Evolutionary conservation across 2,329 filamentous ascomycete genomes (phyloP), one percentile per base, ranked within the genome.

Genomic region (Colletotrichum melonis): DNA sequence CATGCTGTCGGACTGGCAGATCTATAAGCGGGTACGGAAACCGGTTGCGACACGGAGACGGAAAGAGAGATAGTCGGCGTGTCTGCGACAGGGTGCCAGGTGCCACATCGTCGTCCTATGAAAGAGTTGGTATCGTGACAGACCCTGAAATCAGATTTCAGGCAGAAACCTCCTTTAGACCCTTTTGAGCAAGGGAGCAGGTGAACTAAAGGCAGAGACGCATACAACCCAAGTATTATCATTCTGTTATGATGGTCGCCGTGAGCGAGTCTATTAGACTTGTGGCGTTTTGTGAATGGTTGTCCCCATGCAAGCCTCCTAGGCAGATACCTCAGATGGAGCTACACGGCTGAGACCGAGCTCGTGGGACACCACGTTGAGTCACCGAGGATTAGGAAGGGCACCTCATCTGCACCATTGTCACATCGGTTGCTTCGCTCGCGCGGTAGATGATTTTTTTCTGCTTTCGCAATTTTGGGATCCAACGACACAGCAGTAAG

Each of bases 301-400:
- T 14, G 19, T 56, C 24, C 24, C 52, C 11, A n/a, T 22, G 26
- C 28, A 62, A 57, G 63, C 32, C 63, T 62, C 32, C 26, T 46
- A 67, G 62, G 46, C 55, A 67, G 63, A 67, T 57, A 32, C 55
- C 62, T 62, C 30, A 59, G 28, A 35, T n/a, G 42, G 22, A 49
- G 38, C 58, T 60, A 12, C 32, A 60, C 19, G 11, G 14, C 32
- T 7, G 19, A 22, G 30, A 58, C 56, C 22, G 24, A 49, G 7
- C 26, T 52, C 24, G 32, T 57, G 52, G 60, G 19, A 9, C 42
- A n/a, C 42, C 42, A 49, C 19, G 19, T 49, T 22, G 42, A 28
- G 30, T 35, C 56, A 58, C 56, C 19, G n/a, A 58, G 28, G 14
- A 9, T 6, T 9, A 2, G 5, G n/a, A 9, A 19, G 38, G 38